These are phyloP conservation scores for Oryza rufipogon DNA, from an alignment of 176 grass and related monocot genomes.

Conservation along the genomic window DNA sequence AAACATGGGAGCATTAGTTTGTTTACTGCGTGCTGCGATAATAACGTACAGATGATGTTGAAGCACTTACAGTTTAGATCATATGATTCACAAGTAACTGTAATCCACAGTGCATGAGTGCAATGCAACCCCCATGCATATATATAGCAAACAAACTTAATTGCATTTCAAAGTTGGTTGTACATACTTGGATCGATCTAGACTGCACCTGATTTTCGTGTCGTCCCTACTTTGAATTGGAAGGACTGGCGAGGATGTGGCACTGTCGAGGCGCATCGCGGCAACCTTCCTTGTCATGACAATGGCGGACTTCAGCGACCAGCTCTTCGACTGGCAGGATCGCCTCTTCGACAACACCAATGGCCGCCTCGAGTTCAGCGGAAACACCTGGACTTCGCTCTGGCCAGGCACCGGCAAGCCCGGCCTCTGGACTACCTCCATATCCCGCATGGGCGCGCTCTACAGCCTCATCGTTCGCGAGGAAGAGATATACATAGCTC, in stretches of 20 bases:
- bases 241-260: slow-evolving; percentile 66
- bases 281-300: slow-evolving; percentile 75
- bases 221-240: not conserved
- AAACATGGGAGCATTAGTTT: not conserved
- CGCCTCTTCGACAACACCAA: slow-evolving; percentile 63
- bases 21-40: too few relatives aligned
- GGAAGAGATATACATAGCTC: slow-evolving; percentile 59
- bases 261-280: slow-evolving; percentile 59
- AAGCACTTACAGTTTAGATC: too few relatives aligned
- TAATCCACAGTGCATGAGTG: too few relatives aligned
- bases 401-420: slow-evolving; percentile 81
- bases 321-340: slow-evolving; percentile 81
- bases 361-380: slow-evolving; percentile 57
- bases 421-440: slow-evolving; percentile 63
- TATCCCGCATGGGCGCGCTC: slow-evolving; percentile 69
- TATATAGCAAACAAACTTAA: too few relatives aligned
- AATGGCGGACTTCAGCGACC: slow-evolving; percentile 77
- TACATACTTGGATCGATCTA: not conserved
- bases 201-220: not conserved
- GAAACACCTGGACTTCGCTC: slow-evolving; percentile 51
- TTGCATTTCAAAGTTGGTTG: not conserved
- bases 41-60: too few relatives aligned
- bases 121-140: too few relatives aligned
- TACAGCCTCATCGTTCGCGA: slow-evolving; percentile 65
- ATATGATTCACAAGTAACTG: too few relatives aligned